phyloP scores from a whole-genome alignment of 1,139 yeast genomes.

The Zygosaccharomyces pseudobailii region DNA sequence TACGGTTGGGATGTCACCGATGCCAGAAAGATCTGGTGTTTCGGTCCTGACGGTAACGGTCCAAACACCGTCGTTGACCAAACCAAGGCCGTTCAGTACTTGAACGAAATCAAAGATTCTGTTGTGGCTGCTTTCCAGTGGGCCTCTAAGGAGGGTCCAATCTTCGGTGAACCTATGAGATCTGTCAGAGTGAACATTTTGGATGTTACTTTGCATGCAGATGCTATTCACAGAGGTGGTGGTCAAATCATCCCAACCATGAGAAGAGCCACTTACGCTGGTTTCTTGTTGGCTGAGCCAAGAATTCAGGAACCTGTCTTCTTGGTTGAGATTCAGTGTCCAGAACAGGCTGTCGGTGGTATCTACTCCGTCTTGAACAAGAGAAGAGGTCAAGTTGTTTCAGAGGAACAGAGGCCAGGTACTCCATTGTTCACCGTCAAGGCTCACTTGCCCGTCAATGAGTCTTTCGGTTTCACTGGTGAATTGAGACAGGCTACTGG shows the following conservation, averaged over 20 bases:
- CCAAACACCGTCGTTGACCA: slow-evolving; percentile 99
- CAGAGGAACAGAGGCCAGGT: slow-evolving; percentile 99
- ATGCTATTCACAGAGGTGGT: slow-evolving; percentile 99
- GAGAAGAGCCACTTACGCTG: slow-evolving; percentile 99
- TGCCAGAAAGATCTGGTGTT: slow-evolving; percentile 99
- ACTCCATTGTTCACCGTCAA: slow-evolving; percentile 98
- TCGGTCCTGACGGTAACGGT: slow-evolving; percentile 99
- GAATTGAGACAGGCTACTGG: slow-evolving; percentile 99
- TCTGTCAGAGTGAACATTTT: slow-evolving; percentile 95
- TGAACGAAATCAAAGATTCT: slow-evolving; percentile 98
- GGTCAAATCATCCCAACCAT: slow-evolving; percentile 99
- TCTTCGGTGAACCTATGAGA: slow-evolving; percentile 94
- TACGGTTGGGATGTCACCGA: slow-evolving; percentile 99
- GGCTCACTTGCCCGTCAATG: slow-evolving; percentile 99
- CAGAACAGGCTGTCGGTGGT: slow-evolving; percentile 99
- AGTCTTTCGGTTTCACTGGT: slow-evolving; percentile 99
- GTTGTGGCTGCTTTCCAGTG: slow-evolving; percentile 99
- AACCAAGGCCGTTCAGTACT: slow-evolving; percentile 99
- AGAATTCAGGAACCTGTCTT: slow-evolving; percentile 99
- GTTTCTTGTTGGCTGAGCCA: slow-evolving; percentile 97
- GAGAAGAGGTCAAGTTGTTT: slow-evolving; percentile 99
- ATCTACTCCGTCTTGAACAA: slow-evolving; percentile 98
- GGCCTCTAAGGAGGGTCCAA: slow-evolving; percentile 99
- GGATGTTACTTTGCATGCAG: slow-evolving; percentile 99
- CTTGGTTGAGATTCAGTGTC: slow-evolving; percentile 99